Evolutionary conservation across 495 filamentous ascomycete genomes (phyloP), one percentile per base, ranked within the genome.

Genomic region (Neurospora tetrasperma): DNA sequence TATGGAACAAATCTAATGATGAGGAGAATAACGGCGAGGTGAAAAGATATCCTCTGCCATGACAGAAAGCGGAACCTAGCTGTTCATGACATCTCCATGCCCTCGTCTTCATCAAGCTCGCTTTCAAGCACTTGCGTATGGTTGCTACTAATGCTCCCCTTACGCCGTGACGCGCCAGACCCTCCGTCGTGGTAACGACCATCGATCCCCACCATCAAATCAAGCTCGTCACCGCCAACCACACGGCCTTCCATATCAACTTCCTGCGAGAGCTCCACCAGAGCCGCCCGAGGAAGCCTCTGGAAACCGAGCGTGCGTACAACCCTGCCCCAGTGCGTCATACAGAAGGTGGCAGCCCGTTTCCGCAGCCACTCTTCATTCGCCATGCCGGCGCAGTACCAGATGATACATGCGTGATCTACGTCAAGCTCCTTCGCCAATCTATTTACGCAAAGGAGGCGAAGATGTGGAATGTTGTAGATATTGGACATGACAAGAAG

Each of bases 401-500:
- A 99, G 46, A 97, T 92, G 78, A 96, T 90, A 70, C 95, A 97
- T 5, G 96, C 95, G 75, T 97, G 93, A 71, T 97, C 93, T 62
- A 98, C 90, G 74, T 98, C 96, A 1, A 99, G 86, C 75, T 99
- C 96, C 59, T 90, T 90, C 69, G 90, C 91, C 39, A 99, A 87
- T 12, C 96, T 87, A 79, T 95, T 92, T 48, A 98, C 89, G 79
- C 94, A 96, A 14, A 98, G 87, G 12, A 97, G 87, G 14, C 95
- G 93, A 4, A 99, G 89, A 72, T 93, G 91, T 0, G 93, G 94
- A 84, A 99, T 94, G 79, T 97, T 94, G 80, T 99, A 99, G 27
- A 98, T 91, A 78, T 98, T 97, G 31, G 94, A 91, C 93, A 99
- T 95, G 70, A 98, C 96, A 2, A 99, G 87, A 83, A 99, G 87